Base-by-base conservation (phyloP, 768 basidiomycete genomes). In the Psilocybe cubensis region DNA sequence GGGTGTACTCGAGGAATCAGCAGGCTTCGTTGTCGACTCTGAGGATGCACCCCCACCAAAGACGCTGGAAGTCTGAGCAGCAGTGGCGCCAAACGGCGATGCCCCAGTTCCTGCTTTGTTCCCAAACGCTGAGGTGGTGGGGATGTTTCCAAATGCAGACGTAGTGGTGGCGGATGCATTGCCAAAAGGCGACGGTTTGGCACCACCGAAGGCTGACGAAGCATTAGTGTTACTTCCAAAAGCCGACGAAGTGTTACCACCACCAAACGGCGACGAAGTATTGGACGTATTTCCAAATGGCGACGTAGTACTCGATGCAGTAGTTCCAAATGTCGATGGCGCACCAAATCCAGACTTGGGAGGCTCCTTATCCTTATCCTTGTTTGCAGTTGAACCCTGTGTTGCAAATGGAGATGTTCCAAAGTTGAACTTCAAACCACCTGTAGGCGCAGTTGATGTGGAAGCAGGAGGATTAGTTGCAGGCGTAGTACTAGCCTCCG, bases 341-440 rank as follows among this genome's bases (percentile, higher is more conserved):
- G 50, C 40, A 28, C 47, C 52, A 40, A 55, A 50, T 3, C 12
- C 27, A 14, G 57, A 42, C 41, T 51, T 57, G 28, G 33, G 23
- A 27, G 41, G 23, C 23, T 55, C 59, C 17, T 60, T 60, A 47
- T 35, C 48, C 31, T 55, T 14, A 46, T 42, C 14, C 46, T 2
- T 12, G 52, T 63, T 54, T 7, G 54, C 10, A 11, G 54, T 48
- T 3, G 63, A 31, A 21, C 43, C 31, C 23, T 52, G 35, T 3
- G 41, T 18, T 27, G 38, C 56, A 35, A 52, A 50, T 17, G 58
- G 20, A 18, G 64, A 45, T 2, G 41, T 56, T n/a, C 72, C 74
- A 59, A 81, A 75, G 60, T 59, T 74, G 60, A 79, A 81, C 57
- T 76, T 77, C 5, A 70, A 65, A 3, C 72, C 65, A 6, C 63